Evolutionary conservation across 2,329 filamentous ascomycete genomes (phyloP), one percentile per base, ranked within the genome.

Genomic region (Fusarium globosum): DNA sequence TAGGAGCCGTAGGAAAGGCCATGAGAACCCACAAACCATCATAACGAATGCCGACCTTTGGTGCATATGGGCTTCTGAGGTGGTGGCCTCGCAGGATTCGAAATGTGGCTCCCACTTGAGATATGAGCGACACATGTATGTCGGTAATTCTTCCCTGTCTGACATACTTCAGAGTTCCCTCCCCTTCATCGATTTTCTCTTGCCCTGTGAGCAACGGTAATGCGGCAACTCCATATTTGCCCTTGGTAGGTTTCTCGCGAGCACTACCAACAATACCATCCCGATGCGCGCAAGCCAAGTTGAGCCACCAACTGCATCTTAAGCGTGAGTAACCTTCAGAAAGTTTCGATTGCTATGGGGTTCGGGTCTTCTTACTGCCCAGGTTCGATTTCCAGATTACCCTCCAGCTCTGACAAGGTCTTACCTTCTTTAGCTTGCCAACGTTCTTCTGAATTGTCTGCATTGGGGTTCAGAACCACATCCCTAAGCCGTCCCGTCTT

Each of bases 281-380:
- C 35, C 87, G 84, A 66, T 86, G 82, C 5, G 87, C 88, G 72
- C 88, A 89, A 41, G 86, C 85, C 38, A 89, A 81, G 60, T 88
- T 88, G 23, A 88, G 78, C 87, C 88, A 90, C 88, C 87, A 91
- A 62, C 88, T 90, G 61, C 15, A n/a, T 14, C 35, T 51, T 18
- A 13, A 49, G 81, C 58, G 80, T 79, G 58, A 57, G 61, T 35
- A 59, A 61, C 11, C 33, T 20, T 39, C 51, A n/a, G 11, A 12
- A 7, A 15, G 15, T 36, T 35, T 18, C 35, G 7, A 39, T 21
- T 41, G 23, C 20, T 55, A 28, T 21, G 8, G 35, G 35, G n/a
- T 5, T 7, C 43, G 5, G 10, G 9, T 48, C 85, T 80, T 79
- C 86, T 81, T 79, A 89, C 87, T 87, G 81, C 64, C 88, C 88